Evolutionary conservation across 352 stramenopile genomes (phyloP).

Genomic region (Phytophthora kernoviae): DNA sequence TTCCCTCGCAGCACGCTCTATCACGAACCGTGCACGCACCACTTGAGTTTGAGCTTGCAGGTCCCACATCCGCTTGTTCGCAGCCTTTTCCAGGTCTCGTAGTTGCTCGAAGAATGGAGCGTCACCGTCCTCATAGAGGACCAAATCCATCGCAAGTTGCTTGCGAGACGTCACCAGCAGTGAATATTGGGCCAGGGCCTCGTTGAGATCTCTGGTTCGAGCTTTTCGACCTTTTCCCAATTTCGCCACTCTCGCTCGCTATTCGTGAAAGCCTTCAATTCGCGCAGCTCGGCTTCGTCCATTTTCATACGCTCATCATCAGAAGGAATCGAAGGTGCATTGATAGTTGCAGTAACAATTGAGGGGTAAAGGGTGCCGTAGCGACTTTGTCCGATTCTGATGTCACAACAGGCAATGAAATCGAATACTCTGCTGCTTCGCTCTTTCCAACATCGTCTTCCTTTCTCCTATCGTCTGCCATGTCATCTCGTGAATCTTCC

Average conservation of each 20-base stretch:
- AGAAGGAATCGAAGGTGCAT: neutral
- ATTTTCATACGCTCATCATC: conserved; percentile 26
- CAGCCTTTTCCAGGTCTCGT: conserved; percentile 44
- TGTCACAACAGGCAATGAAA: neutral
- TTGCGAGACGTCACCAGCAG: conserved; percentile 32
- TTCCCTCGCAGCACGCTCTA: conserved; percentile 63
- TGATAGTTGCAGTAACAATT: conserved; percentile 1
- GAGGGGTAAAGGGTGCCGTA: neutral
- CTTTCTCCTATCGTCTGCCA: neutral
- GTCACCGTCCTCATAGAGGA: conserved; percentile 48
- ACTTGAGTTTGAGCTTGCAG: conserved; percentile 63
- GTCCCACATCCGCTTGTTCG: conserved; percentile 54
- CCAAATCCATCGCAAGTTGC: conserved; percentile 51
- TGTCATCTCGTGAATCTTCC: conserved; percentile 1
- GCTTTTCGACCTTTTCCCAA: conserved; percentile 54
- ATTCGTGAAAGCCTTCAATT: conserved; percentile 52
- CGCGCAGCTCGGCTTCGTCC: conserved; percentile 56
- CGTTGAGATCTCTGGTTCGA: conserved; percentile 45
- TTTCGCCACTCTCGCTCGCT: conserved; percentile 45
- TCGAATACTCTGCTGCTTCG: neutral
- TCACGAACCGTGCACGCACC: conserved; percentile 57
- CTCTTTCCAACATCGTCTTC: neutral
- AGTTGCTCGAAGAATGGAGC: conserved; percentile 54
- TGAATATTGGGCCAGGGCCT: conserved; percentile 24
- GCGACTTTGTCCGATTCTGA: neutral